Base-by-base conservation (phyloP, 176 grass and related monocot species). In the Oropetium thomaeum region DNA sequence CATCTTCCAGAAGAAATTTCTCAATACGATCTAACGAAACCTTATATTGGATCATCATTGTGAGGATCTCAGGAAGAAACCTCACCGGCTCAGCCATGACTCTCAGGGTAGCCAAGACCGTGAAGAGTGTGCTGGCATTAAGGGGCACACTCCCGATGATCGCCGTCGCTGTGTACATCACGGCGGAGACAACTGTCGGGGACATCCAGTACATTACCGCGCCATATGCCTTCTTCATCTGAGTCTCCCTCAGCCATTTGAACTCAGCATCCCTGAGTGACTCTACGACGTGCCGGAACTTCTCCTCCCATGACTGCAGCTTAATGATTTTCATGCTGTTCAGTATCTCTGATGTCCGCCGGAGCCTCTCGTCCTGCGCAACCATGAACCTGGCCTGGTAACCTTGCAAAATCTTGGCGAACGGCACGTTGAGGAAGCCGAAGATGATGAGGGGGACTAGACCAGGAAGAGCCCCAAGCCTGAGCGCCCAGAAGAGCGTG, bases 291-390 rank as follows among this genome's bases (percentile, higher is more conserved):
- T 30, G 58, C 37, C 75, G 76, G 73, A 91, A 97, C 62, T 55
- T 88, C 4, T 91, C 88, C 33, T 97, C 94, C 94, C 90, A 93
- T 30, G 94, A 91, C 82, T 93, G 90, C 66, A 97, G 83, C 78
- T 97, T 97, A 84, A 97, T 93, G 74, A 93, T 91, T 83, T 93
- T 97, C 94, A 97, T 97, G 83, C 86, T 93, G 89, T 91, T 93
- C 1, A 97, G 81, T 22, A 78, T 68, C 80, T 97, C 94, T 7
- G 88, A 93, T 29, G 94, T 97, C 2, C 88, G 84, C 35, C 94
- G 78, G 7, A 93, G 79, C 75, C 94, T 80, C 15, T 85, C 78
- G 26, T 97, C 94, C 79, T 97, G 90, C 1, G 94, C 94, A 17
- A 83, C 78, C 94, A 97, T 97, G 81, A 97, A 89, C 68, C 79